A percentile compares a stretch with the other conserved stretches of the same genome.
These are phyloP conservation scores for Volvariella surrecta DNA, from an alignment of 1,284 basidiomycete genomes.

Conservation along the genomic window DNA sequence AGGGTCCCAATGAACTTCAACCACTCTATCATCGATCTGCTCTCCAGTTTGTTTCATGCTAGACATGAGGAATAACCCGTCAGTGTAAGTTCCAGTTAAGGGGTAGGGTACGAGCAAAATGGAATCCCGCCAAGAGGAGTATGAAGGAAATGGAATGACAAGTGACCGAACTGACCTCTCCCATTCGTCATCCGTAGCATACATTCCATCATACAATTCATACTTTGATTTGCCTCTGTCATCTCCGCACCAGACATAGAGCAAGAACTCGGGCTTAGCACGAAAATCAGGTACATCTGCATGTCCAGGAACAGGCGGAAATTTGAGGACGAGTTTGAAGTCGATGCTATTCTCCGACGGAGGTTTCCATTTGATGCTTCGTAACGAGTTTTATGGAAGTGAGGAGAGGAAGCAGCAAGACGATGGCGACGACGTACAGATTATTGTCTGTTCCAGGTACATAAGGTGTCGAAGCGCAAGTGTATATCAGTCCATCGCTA, in stretches of 20 bases:
- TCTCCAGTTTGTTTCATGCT: constrained; percentile 83
- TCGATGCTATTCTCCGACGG: constrained; percentile 98
- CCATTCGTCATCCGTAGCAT: constrained; percentile 90
- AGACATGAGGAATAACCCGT: constrained; percentile 6
- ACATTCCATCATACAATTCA: constrained; percentile 83
- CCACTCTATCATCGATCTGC: constrained; percentile 88
- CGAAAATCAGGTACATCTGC: constrained; percentile 66
- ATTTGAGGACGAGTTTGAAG: constrained; percentile 90
- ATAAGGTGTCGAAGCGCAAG: constrained; percentile 82
- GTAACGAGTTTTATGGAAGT: not conserved
- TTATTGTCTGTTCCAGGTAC: constrained; percentile 85
- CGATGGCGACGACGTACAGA: constrained; percentile 57
- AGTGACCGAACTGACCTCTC: constrained; percentile 52
- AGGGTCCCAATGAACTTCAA: constrained; percentile 90
- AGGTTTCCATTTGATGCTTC: constrained; percentile 98
- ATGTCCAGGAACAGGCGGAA: constrained; percentile 60
- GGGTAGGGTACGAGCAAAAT: no score
- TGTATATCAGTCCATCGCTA: constrained; percentile 97
- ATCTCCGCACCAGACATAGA: constrained; percentile 75
- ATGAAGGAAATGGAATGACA: not conserved
- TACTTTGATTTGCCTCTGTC: constrained; percentile 53
- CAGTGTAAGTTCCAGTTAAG: no score
- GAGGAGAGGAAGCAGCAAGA: constrained; percentile 4
- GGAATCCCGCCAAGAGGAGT: not conserved
- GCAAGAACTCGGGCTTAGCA: constrained; percentile 81